These are phyloP conservation scores for Dryas drummondii DNA, from an alignment of 306 rosid genomes.

Conservation along the genomic window DNA sequence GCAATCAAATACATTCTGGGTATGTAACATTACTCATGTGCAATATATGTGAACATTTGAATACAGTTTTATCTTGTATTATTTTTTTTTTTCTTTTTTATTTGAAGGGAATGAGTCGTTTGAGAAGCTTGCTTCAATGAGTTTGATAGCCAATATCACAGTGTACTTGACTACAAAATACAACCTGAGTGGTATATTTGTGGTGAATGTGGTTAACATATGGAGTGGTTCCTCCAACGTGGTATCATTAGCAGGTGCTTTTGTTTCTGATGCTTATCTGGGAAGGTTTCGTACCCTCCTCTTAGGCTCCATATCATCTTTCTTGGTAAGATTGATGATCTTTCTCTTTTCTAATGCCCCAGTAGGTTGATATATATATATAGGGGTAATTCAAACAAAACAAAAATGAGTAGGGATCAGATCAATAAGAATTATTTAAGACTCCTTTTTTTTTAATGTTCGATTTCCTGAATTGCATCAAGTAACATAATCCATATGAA, in stretches of 20 bases:
- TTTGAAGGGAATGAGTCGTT: constrained; percentile 67
- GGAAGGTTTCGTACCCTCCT: constrained; percentile 75
- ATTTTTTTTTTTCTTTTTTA: no score
- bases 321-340: constrained; percentile 48
- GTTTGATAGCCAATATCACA: constrained; percentile 63
- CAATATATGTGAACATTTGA: no score
- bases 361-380: no score
- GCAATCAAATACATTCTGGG: constrained; percentile 53
- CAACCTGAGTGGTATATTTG: constrained; percentile 51
- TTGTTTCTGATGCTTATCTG: constrained; percentile 68
- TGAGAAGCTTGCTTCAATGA: constrained; percentile 91
- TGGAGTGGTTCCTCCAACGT: constrained; percentile 76
- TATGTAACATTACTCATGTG: background rate
- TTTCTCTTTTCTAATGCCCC: background rate
- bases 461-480: no score
- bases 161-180: constrained; percentile 51
- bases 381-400: no score
- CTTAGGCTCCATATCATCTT: constrained; percentile 55
- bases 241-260: constrained; percentile 67
- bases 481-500: no score
- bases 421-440: no score
- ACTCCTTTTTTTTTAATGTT: no score
- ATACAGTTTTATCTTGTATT: no score
- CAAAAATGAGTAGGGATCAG: no score
- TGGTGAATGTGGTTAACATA: constrained; percentile 60